Evolutionary conservation across 352 stramenopile species (phyloP).

Genomic region (Saprolegnia parasitica): DNA sequence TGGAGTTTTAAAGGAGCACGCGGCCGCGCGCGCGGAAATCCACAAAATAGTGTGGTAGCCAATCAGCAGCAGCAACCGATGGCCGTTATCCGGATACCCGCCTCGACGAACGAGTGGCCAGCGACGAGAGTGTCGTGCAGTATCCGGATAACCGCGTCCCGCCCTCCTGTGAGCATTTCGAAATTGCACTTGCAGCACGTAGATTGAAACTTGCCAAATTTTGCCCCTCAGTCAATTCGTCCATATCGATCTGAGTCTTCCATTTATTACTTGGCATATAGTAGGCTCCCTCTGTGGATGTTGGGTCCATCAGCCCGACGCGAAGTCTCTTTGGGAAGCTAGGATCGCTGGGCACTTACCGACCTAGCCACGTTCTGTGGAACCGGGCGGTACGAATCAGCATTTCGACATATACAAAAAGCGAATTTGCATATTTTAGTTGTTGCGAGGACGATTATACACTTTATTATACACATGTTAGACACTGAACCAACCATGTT

Average conservation of each 20-base stretch:
- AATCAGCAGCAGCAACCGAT: too few relatives aligned
- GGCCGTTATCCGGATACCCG: constrained; percentile 2
- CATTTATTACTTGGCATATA: constrained; percentile 56
- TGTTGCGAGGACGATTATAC: constrained; percentile 32
- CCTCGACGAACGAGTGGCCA: constrained; percentile 12
- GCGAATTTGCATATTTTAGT: constrained; percentile 6
- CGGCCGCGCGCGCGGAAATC: too few relatives aligned
- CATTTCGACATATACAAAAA: constrained; percentile 59
- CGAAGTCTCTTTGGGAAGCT: constrained; percentile 55
- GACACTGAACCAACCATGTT: constrained; percentile 30
- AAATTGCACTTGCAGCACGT: constrained; percentile 9
- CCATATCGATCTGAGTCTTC: constrained; percentile 48
- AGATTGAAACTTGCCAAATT: constrained; percentile 22
- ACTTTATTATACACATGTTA: constrained; percentile 30
- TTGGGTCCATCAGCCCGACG: constrained; percentile 76
- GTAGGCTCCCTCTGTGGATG: constrained; percentile 58
- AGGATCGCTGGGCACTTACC: constrained; percentile 78
- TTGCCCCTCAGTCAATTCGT: constrained; percentile 28
- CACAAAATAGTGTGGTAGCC: too few relatives aligned
- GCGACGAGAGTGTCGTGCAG: neutral
- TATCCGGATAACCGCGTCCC: constrained; percentile 10
- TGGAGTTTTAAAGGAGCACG: too few relatives aligned
- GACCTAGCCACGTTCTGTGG: constrained; percentile 52
- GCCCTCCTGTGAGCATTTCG: neutral
- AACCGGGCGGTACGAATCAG: constrained; percentile 66